Conservation (phyloP, 352 stramenopile genomes). For the Globisporangium perplexum region DNA sequence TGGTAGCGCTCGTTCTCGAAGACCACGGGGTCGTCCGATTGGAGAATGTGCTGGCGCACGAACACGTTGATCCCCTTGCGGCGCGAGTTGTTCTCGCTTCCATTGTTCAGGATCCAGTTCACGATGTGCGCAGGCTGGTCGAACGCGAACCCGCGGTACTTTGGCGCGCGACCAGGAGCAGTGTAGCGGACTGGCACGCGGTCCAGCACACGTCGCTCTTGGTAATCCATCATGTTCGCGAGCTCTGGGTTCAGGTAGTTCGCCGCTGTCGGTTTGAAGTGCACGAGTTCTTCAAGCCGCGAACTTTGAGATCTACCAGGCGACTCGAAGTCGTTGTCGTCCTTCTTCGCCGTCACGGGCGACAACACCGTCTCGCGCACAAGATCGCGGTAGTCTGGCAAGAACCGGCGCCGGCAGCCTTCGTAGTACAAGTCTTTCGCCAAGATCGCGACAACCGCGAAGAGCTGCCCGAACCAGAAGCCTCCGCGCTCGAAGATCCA, state of each 20-base stretch:
- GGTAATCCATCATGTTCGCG: conserved; percentile 73
- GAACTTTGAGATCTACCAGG: conserved; percentile 4
- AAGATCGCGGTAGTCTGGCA: conserved; percentile 64
- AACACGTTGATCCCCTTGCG: conserved; percentile 58
- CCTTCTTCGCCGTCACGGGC: conserved; percentile 5
- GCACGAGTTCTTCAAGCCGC: conserved; percentile 26
- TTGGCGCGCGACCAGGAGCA: conserved; percentile 32
- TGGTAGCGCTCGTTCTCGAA: conserved; percentile 88
- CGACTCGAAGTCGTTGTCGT: conserved; percentile 1
- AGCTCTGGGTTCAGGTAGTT: conserved; percentile 66
- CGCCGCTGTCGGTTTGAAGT: conserved; percentile 40
- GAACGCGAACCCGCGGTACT: conserved; percentile 83
- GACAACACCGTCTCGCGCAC: conserved; percentile 47
- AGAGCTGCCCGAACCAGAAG: conserved; percentile 75
- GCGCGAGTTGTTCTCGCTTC: conserved; percentile 27
- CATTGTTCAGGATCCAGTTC: conserved; percentile 60
- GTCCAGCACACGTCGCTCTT: conserved; percentile 60
- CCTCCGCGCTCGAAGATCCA: conserved; percentile 61
- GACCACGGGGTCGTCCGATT: conserved; percentile 67
- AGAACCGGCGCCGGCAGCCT: conserved; percentile 54
- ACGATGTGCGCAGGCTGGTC: conserved; percentile 71
- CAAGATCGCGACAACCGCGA: conserved; percentile 60
- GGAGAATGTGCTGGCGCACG: conserved; percentile 61
- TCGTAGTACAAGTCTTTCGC: conserved; percentile 72
- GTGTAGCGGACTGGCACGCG: conserved; percentile 34